Conservation (phyloP, 164 flowering plant species). For the Taxillus chinensis region DNA sequence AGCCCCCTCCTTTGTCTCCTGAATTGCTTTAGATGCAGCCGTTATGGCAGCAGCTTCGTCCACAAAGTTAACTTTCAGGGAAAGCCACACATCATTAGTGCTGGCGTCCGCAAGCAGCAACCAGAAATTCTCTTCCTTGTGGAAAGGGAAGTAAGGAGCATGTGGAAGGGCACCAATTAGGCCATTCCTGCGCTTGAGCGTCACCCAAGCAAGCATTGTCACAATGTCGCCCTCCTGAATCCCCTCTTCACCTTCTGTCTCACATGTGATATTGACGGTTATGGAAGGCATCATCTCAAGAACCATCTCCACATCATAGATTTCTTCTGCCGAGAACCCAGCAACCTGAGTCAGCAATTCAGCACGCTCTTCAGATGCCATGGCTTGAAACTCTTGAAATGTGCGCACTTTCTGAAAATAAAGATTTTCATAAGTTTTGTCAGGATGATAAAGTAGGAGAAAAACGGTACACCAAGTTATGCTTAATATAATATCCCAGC, state of each 20-base stretch:
- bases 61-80: constrained; percentile 69
- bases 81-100: constrained; percentile 78
- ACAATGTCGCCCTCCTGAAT: constrained; percentile 94
- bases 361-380: constrained; percentile 55
- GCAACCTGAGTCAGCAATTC: constrained; percentile 61
- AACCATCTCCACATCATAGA: constrained; percentile 68
- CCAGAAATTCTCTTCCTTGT: constrained; percentile 92
- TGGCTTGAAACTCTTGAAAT: constrained; percentile 68
- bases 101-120: constrained; percentile 65
- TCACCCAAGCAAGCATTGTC: constrained; percentile 82
- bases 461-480: too few relatives aligned
- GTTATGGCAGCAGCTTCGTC: constrained; percentile 76
- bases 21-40: constrained; percentile 67
- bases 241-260: constrained; percentile 95
- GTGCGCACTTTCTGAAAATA: constrained; percentile 72
- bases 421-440: too few relatives aligned
- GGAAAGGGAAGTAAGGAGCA: constrained; percentile 80
- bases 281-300: constrained; percentile 80
- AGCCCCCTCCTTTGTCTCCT: constrained; percentile 64
- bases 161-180: constrained; percentile 79
- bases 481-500: too few relatives aligned
- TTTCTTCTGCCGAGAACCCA: constrained; percentile 60
- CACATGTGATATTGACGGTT: constrained; percentile 58
- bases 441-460: too few relatives aligned
- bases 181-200: constrained; percentile 64